phyloP scores from a whole-genome alignment of 2,329 filamentous ascomycete species.

The Aspergillus versicolor region DNA sequence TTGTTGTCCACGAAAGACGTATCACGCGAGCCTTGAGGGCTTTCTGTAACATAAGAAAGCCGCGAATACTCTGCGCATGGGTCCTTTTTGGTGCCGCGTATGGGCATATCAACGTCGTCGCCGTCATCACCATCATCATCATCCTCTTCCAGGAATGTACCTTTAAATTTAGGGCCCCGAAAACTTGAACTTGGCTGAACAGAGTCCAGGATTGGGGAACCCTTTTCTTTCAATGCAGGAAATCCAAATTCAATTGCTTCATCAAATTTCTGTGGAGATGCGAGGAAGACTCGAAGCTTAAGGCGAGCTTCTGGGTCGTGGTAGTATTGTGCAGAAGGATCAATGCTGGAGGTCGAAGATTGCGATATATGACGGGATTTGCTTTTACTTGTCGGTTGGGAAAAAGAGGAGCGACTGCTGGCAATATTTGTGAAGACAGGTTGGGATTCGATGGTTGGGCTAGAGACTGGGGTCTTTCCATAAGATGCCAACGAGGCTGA shows the following conservation, averaged over 20 bases:
- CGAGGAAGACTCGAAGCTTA: conserved; percentile 81
- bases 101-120: conserved; percentile 39
- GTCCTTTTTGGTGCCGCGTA: conserved; percentile 37
- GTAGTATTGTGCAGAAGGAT: conserved; percentile 76
- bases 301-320: conserved; percentile 84
- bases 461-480: conserved; percentile 31
- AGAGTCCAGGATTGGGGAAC: conserved; percentile 21
- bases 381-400: conserved; percentile 47
- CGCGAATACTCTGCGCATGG: conserved; percentile 20
- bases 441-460: conserved; percentile 44
- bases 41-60: conserved; percentile 13
- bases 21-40: conserved; percentile 11
- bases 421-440: conserved; percentile 26
- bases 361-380: conserved; percentile 57
- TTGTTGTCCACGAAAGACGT: conserved; percentile 15
- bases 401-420: conserved; percentile 26
- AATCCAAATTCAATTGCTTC: conserved; percentile 94
- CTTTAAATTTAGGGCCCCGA: conserved; percentile 46
- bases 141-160: conserved; percentile 51
- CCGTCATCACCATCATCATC: conserved; percentile 47
- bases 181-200: conserved; percentile 29
- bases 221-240: conserved; percentile 51
- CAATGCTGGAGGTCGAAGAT: conserved; percentile 56
- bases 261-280: conserved; percentile 91
- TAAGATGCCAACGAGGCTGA: conserved; percentile 42